Evolutionary conservation across 2,329 filamentous ascomycete genomes (phyloP), one percentile per base, ranked within the genome.

Genomic region (Endocalyx cinctus): DNA sequence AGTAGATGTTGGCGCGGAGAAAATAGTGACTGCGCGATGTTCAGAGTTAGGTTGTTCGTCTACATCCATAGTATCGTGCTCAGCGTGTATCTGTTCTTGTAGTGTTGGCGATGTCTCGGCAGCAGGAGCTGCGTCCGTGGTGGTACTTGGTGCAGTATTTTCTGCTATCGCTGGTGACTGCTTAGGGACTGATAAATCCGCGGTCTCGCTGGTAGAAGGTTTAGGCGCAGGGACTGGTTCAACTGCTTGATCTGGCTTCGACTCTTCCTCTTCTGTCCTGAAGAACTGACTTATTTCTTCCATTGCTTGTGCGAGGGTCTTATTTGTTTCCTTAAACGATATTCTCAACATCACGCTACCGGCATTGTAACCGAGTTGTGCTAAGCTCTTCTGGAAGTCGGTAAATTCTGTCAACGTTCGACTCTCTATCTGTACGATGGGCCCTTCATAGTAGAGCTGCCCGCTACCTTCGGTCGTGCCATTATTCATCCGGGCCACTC

Each of bases 321-420:
- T 78, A 10, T 84, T 80, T 6, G 86, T 92, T 42, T 72, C 72
- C 54, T 74, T 79, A 63, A 90, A 97, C 20, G 71, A 79, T 39
- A 98, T 63, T 37, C 86, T 76, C 34, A 98, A 71, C 35, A 95
- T 64, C 5, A 86, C 81, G 51, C 76, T 90, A 5, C 92, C 90
- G 29, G 78, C 82, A 54, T 89, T 94, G 51, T 94, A 82, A 0
- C 92, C 92, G 13, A 97, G 66, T 57, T 95, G 87, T 5, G 80
- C 81, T 28, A 98, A 62, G 1, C 87, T 89, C 69, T 94, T 94
- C 58, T 96, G 87, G 37, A 97, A 72, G 51, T 94, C 89, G 13
- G 70, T 69, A 49, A 97, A 86, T 0, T 76, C 79, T 3, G 81
- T 74, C 12, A 95, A 62, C 47, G 90, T 86, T 49, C 86, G 74